Percentiles rank a stretch among this genome's conserved stretches.
Evolutionary conservation across 2,329 filamentous ascomycete species (phyloP).

Genomic region (Tympanopsis confertula): DNA sequence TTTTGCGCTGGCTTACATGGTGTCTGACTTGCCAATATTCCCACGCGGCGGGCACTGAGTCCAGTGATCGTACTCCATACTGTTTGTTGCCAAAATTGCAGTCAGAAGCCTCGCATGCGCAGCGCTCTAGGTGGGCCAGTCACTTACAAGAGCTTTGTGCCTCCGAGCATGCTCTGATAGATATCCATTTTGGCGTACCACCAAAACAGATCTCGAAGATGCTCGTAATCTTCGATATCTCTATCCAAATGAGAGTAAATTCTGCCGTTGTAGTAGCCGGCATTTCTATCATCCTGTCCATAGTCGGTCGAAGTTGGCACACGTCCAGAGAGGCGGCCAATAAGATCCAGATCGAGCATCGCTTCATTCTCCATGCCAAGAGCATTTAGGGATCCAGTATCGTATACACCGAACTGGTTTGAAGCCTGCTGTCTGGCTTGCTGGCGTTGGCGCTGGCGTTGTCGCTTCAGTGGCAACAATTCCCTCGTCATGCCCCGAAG

Average conservation of each 20-base stretch:
- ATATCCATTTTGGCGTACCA: constrained; percentile 93
- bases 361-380: too few species aligned
- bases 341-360: constrained; percentile 24
- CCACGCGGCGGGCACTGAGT: constrained; percentile 79
- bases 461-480: constrained; percentile 52
- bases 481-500: constrained; percentile 62
- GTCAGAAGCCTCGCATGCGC: not conserved
- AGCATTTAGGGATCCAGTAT: not conserved
- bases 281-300: constrained; percentile 12
- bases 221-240: constrained; percentile 72
- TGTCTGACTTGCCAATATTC: constrained; percentile 64
- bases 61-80: constrained; percentile 71
- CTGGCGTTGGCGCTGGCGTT: constrained; percentile 21
- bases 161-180: constrained; percentile 81
- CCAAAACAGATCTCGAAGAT: constrained; percentile 81
- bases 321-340: constrained; percentile 13
- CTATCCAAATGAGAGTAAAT: constrained; percentile 26
- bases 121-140: not conserved
- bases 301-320: constrained; percentile 3
- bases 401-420: constrained; percentile 7
- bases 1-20: constrained; percentile 38
- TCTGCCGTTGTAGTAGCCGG: not conserved
- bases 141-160: constrained; percentile 72
- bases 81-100: constrained; percentile 23
- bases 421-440: constrained; percentile 18